Base-by-base conservation (phyloP, 305 asterid species). In the Plantago coronopus region DNA sequence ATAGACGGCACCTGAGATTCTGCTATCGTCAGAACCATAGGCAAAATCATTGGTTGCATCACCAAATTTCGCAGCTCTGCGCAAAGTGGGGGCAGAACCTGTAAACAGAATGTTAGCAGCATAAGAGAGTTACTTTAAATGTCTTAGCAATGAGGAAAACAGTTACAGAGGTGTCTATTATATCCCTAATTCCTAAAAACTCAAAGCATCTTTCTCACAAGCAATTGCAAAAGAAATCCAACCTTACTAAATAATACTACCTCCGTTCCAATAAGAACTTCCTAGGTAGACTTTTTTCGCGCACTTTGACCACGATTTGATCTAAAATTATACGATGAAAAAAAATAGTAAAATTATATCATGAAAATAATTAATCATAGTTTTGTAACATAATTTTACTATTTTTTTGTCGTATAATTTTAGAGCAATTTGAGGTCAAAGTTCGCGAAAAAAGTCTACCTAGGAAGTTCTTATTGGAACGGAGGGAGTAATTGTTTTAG, bases 21-120 rank as follows among this genome's bases (percentile, higher is more conserved):
- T 8, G 99, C 99, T 67, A 93, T 89, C 37, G 99, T 93, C 74
- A 93, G 73, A 78, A 93, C 99, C 99, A 93, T 93, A 55, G 99
- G 99, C 69, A 93, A 82, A 75, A 93, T 89, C 89, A 93, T 80
- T 42, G 97, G 96, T 68, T 93, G 99, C 99, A 93, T 89, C 19
- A 93, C 99, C 91, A 89, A 63, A 77, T 93, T 93, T 34, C 99
- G 83, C 40, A 93, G 99, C 81, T 93, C 99, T 16, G 99, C 94
- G 68, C 96, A 89, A 68, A 93, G 95, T 56, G 99, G 99, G 63
- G 99, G 99, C 71, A 93, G 99, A 78, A 93, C 99, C 99, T 93
- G 83, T 51, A 73, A 57, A 54, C 59, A 74, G 51, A 68, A 67
- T 45, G 43, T 65, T 49, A 54, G 65, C 45, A 51, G 38, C 57